Percentiles rank a stretch among this genome's conserved stretches.
These are phyloP conservation scores for Blastobotrys persicus DNA, from an alignment of 1,139 yeast genomes.

Conservation along the genomic window DNA sequence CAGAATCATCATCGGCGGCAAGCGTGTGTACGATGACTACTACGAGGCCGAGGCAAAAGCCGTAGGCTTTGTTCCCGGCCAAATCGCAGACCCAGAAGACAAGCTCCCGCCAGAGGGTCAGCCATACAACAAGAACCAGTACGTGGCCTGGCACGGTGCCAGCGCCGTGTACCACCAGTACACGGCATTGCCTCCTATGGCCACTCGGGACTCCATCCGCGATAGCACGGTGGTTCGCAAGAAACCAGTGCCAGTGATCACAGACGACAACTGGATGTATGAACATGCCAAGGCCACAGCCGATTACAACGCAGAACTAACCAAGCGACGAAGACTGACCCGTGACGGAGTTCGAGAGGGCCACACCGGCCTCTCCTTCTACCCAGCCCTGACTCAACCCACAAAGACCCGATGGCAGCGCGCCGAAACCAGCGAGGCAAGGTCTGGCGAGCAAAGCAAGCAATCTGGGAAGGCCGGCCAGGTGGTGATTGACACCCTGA, in stretches of 20 bases:
- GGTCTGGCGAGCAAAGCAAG: conserved; percentile 31
- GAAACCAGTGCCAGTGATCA: conserved; percentile 41
- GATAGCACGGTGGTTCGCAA: conserved; percentile 21
- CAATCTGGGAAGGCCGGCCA: conserved; percentile 17
- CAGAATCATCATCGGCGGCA: conserved; percentile 73
- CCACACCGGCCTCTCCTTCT: conserved; percentile 75
- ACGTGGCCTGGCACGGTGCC: conserved; percentile 54
- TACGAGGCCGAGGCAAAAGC: conserved; percentile 73
- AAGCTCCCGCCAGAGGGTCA: conserved; percentile 43
- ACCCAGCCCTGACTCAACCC: conserved; percentile 78
- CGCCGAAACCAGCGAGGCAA: conserved; percentile 1
- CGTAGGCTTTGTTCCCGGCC: conserved; percentile 75
- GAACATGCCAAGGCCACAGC: conserved; percentile 79
- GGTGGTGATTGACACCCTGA: conserved; percentile 51
- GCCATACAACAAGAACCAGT: conserved; percentile 48
- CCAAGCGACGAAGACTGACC: conserved; percentile 57
- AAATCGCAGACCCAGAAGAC: conserved; percentile 74
- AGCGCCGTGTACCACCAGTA: conserved; percentile 42
- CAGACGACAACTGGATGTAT: conserved; percentile 81
- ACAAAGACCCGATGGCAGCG: conserved; percentile 39
- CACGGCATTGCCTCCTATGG: conserved; percentile 31
- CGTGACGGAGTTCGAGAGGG: conserved; percentile 68
- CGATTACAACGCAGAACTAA: conserved; percentile 61
- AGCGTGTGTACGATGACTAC: conserved; percentile 81
- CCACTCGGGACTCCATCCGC: conserved; percentile 29